A percentile compares a stretch with the other conserved stretches of the same genome.
These are phyloP conservation scores for Ophiostoma sp. DNA, from an alignment of 2,329 filamentous ascomycete species.

Conservation along the genomic window DNA sequence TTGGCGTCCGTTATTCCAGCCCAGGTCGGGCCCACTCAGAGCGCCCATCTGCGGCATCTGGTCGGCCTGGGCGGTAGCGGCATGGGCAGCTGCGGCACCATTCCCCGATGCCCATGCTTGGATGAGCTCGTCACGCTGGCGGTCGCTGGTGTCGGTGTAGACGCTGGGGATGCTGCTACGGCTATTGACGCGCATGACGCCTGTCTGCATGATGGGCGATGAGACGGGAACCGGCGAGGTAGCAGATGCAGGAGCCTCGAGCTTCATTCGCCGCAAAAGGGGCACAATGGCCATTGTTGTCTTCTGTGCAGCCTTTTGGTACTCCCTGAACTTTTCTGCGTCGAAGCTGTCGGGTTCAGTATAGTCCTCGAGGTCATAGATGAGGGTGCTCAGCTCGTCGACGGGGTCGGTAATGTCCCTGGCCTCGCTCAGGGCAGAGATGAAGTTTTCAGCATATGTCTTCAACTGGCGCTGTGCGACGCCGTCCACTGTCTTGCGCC, in stretches of 20 bases:
- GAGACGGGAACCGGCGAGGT: background rate
- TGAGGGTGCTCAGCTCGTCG: slow-evolving; percentile 44
- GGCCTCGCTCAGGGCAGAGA: slow-evolving; percentile 48
- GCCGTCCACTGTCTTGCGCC: slow-evolving; percentile 46
- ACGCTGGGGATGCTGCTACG: slow-evolving; percentile 15
- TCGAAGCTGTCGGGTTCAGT: slow-evolving; percentile 48
- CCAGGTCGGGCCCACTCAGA: slow-evolving; percentile 26
- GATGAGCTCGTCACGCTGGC: slow-evolving; percentile 13
- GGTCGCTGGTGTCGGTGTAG: slow-evolving; percentile 3
- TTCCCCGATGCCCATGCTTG: slow-evolving; percentile 1
- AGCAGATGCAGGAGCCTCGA: slow-evolving; percentile 33
- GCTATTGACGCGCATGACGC: slow-evolving; percentile 20
- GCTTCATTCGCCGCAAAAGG: slow-evolving; percentile 50
- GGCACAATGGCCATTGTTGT: slow-evolving; percentile 47
- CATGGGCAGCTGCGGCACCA: background rate
- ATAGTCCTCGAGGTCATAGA: slow-evolving; percentile 56
- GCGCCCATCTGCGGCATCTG: slow-evolving; percentile 25
- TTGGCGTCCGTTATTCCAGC: slow-evolving; percentile 24
- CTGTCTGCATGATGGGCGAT: background rate
- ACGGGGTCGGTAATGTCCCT: slow-evolving; percentile 48
- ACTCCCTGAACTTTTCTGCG: slow-evolving; percentile 44
- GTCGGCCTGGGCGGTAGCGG: background rate
- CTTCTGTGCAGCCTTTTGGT: slow-evolving; percentile 45
- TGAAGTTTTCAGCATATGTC: slow-evolving; percentile 47
- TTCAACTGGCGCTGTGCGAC: slow-evolving; percentile 45